Base-by-base conservation (phyloP, 2,329 filamentous ascomycete species). In the Diaporthe capsici region DNA sequence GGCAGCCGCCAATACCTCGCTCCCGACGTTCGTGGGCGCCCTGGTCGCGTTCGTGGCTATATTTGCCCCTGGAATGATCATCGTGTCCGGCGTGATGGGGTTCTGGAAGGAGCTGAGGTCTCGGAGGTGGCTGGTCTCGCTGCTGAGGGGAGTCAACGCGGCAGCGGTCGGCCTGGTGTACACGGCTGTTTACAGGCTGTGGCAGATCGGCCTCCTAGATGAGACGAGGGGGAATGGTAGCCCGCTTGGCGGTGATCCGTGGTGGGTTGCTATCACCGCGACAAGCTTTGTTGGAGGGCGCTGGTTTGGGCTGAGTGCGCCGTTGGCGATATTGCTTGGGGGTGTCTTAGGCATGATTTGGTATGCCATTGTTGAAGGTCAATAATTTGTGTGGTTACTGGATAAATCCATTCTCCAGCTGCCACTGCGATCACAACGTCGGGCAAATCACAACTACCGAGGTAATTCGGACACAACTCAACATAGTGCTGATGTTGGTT, bases 181-280 rank as follows among this genome's bases (percentile, higher is more conserved):
- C 72, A 92, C 91, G 0, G 91, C 91, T 0, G 90, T 93, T 1
- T 93, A 93, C 77, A 84, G 90, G 3, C 82, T 93, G 10, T 92
- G 90, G 89, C 86, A 91, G 82, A 89, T 92, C 78, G 91, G 91
- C 0, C 92, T 88, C 76, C 82, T 93, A 8, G 89, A 88, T 17
- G 83, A 87, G 31, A 83, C 84, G 0, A 87, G 85, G 25, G 83
- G 85, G 74, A 80, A 80, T 2, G 91, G 91, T 0, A 87, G 84
- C 63, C 91, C 88, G 78, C 80, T 93, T 60, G 90, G 84, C 0
- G 84, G 86, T 51, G 91, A 92, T 76, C 90, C 91, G 0, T 92
- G 90, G 90, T 92, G 91, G 89, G 87, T 92, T 25, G 90, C 92
- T 4, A 86, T 92, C 1, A 87, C 90, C 2, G 88, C 89, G 4